These are phyloP conservation scores for Zalerion maritima DNA, from an alignment of 495 filamentous ascomycete genomes.

Conservation along the genomic window DNA sequence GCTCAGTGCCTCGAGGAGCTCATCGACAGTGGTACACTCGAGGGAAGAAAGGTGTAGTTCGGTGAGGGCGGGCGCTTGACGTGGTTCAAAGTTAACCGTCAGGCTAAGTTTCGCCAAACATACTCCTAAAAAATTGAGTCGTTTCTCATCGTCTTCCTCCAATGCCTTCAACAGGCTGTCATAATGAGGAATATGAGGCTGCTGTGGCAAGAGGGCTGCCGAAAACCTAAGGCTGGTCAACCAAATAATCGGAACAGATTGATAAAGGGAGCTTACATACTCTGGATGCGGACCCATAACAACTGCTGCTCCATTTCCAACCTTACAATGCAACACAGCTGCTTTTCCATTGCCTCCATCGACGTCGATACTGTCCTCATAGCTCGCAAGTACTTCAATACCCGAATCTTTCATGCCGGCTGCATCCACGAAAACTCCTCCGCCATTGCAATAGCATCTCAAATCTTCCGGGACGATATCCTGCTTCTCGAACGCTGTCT, in stretches of 20 bases:
- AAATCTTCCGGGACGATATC: slow-evolving; percentile 47
- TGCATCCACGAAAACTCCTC: slow-evolving; percentile 85
- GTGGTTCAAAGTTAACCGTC: slow-evolving; percentile 51
- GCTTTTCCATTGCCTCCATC: slow-evolving; percentile 57
- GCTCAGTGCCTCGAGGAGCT: slow-evolving; percentile 50
- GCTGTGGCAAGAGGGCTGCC: slow-evolving; percentile 54
- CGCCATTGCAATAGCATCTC: slow-evolving; percentile 82
- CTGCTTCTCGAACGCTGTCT: slow-evolving; percentile 37
- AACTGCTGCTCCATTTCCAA: slow-evolving; percentile 69
- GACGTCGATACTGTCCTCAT: slow-evolving; percentile 60
- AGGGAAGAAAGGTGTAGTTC: slow-evolving; percentile 69
- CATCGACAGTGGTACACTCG: slow-evolving; percentile 44
- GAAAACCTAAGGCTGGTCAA: slow-evolving; percentile 50
- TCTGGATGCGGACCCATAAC: slow-evolving; percentile 90
- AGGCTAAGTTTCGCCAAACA: slow-evolving; percentile 75
- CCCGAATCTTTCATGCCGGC: slow-evolving; percentile 42
- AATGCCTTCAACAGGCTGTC: slow-evolving; percentile 52
- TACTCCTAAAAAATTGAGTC: slow-evolving; percentile 66
- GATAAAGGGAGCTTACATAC: slow-evolving; percentile 33
- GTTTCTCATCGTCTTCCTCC: slow-evolving; percentile 50
- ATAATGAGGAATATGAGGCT: slow-evolving; percentile 48
- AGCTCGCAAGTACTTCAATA: slow-evolving; percentile 73
- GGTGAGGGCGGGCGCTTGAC: slow-evolving; percentile 67
- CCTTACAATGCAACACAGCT: slow-evolving; percentile 74
- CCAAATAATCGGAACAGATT: slow-evolving; percentile 2